Evolutionary conservation across 2,329 filamentous ascomycete genomes (phyloP), one percentile per base, ranked within the genome.

Genomic region (Xylariaceae sp.): DNA sequence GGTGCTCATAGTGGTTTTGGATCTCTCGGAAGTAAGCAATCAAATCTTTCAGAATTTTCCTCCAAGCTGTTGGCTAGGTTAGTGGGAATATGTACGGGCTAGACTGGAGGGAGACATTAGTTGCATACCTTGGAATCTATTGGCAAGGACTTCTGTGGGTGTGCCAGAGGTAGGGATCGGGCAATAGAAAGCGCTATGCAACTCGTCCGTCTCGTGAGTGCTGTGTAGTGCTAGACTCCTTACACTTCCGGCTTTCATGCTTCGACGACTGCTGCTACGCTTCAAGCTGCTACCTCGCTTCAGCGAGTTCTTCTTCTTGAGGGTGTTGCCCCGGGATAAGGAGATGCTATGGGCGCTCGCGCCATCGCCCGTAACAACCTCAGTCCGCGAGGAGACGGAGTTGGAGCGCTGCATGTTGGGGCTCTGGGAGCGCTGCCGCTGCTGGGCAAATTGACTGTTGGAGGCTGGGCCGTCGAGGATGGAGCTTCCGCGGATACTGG

Each of bases 1-100:
- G 86, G 50, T 87, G 81, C 66, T 99, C 93, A 70, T 97, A 97
- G 44, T 92, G 89, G 46, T 81, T 82, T 67, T 96, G 90, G 43
- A 97, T 85, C 69, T 97, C 94, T 63, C 90, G 86, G 69, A 97
- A 97, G 70, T 96, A 97, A 51, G 88, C 76, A 60, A 97, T 96
- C 42, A 97, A 79, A 60, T 97, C 92, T 69, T 97, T 97, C 48
- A 99, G 81, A 13, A 97, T 81, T 75, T 96, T 96, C 63, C 94
- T 84, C 94, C 94, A 99, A 47, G 89, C 91, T 95, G 61, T 49
- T 50, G 47, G 13, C 28, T 6, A 43, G 6, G 42, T 31, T 11
- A 41, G 5, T 31, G 17, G 16, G 10, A 14, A 9, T 7, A 28
- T 12, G 36, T n/a, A n/a, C 11, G 28, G n/a, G 13, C 17, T 5